These are phyloP conservation scores for Alternaria angustiovoidea DNA, from an alignment of 2,329 filamentous ascomycete genomes.

Conservation along the genomic window DNA sequence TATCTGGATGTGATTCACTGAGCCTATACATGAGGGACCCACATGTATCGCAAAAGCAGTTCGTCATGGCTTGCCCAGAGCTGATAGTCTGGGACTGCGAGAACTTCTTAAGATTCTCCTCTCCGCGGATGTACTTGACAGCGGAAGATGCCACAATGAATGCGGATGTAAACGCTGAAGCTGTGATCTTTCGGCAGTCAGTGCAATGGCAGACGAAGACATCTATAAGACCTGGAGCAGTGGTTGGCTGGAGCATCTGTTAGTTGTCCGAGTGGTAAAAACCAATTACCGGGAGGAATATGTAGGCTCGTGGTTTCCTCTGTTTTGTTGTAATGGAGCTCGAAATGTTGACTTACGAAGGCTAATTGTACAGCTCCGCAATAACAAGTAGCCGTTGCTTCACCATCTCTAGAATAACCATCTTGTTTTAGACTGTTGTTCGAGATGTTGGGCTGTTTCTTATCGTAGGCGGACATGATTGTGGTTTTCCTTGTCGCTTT, in stretches of 20 bases:
- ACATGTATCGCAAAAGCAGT: constrained; percentile 68
- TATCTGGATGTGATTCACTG: not conserved
- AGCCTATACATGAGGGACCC: constrained; percentile 68
- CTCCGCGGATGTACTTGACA: not conserved
- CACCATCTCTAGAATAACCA: constrained; percentile 19
- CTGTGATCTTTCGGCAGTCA: constrained; percentile 59
- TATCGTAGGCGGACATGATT: not conserved
- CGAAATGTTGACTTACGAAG: constrained; percentile 12
- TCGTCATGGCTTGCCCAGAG: constrained; percentile 61
- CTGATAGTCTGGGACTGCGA: constrained; percentile 52
- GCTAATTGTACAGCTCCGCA: constrained; percentile 41
- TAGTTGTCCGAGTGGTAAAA: too few relatives aligned
- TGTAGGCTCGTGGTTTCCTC: not conserved
- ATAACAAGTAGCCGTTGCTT: constrained; percentile 44
- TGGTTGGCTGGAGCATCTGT: not conserved
- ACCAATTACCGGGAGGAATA: too few relatives aligned
- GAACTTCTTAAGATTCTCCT: not conserved
- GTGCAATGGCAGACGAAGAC: constrained; percentile 68
- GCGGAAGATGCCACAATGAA: not conserved
- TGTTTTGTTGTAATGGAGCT: not conserved
- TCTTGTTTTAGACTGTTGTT: not conserved
- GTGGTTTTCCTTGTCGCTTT: not conserved
- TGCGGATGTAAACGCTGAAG: not conserved
- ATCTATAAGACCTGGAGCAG: constrained; percentile 52
- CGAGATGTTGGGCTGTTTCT: not conserved